Evolutionary conservation across 352 stramenopile species (phyloP).

Genomic region (Saprolegnia parasitica): DNA sequence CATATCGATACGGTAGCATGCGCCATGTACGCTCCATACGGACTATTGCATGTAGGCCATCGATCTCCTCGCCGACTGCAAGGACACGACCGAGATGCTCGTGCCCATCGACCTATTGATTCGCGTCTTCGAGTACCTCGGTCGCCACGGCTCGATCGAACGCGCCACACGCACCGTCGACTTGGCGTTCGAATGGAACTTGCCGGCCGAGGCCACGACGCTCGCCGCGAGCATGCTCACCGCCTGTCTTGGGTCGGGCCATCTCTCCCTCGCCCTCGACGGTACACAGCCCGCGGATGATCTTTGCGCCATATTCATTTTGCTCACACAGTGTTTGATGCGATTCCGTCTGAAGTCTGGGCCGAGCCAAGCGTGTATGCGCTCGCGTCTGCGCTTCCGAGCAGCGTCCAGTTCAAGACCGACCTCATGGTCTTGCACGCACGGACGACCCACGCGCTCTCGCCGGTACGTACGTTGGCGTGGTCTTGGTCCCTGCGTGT

Average conservation of each 20-base stretch:
- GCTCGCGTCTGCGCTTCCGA: not conserved
- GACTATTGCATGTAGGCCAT: not conserved
- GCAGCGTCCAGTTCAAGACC: not conserved
- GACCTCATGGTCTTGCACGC: not conserved
- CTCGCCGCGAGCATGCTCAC: not conserved
- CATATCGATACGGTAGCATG: not conserved
- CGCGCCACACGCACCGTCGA: not conserved
- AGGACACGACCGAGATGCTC: not conserved
- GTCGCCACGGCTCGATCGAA: not conserved
- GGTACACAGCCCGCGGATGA: not conserved
- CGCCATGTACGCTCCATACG: not conserved
- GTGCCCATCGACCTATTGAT: not conserved
- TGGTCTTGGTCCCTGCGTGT: too few relatives aligned
- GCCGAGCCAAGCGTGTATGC: not conserved
- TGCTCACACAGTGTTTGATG: not conserved
- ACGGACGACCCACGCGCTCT: not conserved
- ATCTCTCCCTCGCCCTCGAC: not conserved
- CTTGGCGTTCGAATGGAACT: not conserved
- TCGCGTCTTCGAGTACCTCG: not conserved
- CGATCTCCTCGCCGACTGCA: not conserved
- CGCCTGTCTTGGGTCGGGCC: not conserved
- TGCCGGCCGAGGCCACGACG: not conserved
- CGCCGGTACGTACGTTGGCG: not conserved
- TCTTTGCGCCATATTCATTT: not conserved
- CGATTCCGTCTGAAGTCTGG: not conserved